phyloP scores from a whole-genome alignment of 345 rosid species.

The Eucalyptus dawsonii region DNA sequence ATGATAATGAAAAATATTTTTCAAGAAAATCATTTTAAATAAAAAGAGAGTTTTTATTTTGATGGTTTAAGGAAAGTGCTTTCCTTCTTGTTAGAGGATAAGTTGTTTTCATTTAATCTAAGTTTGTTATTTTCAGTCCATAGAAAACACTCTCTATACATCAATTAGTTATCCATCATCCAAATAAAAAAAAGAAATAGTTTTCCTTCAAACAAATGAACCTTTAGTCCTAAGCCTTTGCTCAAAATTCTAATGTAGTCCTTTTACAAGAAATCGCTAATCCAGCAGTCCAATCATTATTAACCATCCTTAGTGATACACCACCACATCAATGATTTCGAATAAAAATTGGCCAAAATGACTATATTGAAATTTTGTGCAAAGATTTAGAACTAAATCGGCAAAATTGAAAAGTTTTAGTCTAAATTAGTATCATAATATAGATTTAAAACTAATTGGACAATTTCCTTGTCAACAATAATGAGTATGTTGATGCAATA shows the following conservation, averaged over 20 bases:
- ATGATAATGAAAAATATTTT: not conserved
- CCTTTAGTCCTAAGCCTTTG: not conserved
- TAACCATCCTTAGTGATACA: not conserved
- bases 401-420: not conserved
- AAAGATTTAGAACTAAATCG: not conserved
- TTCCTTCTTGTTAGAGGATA: not conserved
- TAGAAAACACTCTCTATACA: not conserved
- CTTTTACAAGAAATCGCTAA: not conserved
- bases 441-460: not conserved
- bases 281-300: rapidly evolving
- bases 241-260: not conserved
- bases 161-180: not conserved
- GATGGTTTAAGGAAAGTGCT: not conserved
- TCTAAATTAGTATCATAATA: not conserved
- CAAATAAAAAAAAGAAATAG: not conserved
- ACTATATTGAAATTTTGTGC: not conserved
- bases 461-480: not conserved
- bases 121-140: not conserved
- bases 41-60: not conserved
- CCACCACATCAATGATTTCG: rapidly evolving
- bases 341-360: not conserved
- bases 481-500: rapidly evolving
- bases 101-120: not conserved
- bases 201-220: not conserved
- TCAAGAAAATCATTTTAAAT: not conserved